Evolutionary conservation across 73 alveolate species (phyloP).

Genomic region (Paramecium octaurelia): DNA sequence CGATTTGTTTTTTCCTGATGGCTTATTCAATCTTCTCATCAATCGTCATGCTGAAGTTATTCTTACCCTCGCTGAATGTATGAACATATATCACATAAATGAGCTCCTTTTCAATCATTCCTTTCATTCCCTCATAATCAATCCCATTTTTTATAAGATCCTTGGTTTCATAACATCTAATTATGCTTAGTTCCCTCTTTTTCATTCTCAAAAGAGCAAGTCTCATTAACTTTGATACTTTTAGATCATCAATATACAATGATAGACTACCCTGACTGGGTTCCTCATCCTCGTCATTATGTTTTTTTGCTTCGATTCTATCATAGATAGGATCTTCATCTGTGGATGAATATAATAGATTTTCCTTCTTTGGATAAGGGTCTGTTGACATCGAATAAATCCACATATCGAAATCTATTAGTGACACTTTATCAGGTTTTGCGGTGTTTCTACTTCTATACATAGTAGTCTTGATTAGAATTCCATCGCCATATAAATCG

Average conservation of each 20-base stretch:
- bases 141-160: conserved; percentile 40
- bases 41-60: conserved; percentile 46
- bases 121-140: conserved; percentile 59
- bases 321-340: conserved; percentile 36
- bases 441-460: conserved; percentile 52
- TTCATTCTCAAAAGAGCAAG: conserved; percentile 46
- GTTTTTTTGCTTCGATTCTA: not conserved
- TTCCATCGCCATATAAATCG: conserved; percentile 56
- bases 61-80: conserved; percentile 60
- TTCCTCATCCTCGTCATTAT: not conserved
- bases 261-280: not conserved
- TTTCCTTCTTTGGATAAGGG: not conserved
- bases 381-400: not conserved
- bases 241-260: conserved; percentile 40
- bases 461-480: conserved; percentile 18
- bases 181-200: conserved; percentile 32
- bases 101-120: conserved; percentile 8
- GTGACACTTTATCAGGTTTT: conserved; percentile 57
- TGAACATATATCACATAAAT: conserved; percentile 29
- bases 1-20: conserved; percentile 37
- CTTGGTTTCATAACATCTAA: conserved; percentile 28
- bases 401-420: conserved; percentile 32
- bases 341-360: not conserved
- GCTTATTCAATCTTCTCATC: conserved; percentile 61
- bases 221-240: conserved; percentile 48